Base-by-base conservation (phyloP, 805 yeast genomes). In the Ogataea paraovalis region DNA sequence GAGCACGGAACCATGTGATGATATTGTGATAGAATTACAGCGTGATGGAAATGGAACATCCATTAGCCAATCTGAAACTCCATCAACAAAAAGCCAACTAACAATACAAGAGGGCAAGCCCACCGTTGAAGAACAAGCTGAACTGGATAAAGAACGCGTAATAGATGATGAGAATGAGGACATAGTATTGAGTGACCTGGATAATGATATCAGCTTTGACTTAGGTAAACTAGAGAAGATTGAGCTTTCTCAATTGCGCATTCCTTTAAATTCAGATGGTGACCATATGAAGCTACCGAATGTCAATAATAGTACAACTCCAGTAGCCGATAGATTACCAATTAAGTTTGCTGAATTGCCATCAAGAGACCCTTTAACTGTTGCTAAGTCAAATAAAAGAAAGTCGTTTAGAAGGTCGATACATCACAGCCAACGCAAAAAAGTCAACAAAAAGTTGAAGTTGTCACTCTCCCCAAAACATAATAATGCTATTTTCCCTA, bases 311-410 rank as follows among this genome's bases (percentile, higher is more conserved):
- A 50, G 58, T 40, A 54, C 57, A 1, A 58, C 61, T 13, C 60
- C 64, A 3, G 51, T 48, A 5, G 53, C 54, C 0, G 19, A 54
- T 8, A 53, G 60, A 41, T 62, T 67, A 4, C 66, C 69, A 4
- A 59, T 65, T 9, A 62, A 62, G 40, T 66, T 66, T 54, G 63
- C 63, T 8, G 61, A 62, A 41, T 50, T 66, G 39, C 70, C 70
- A 2, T 57, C 62, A 10, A 57, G 67, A 38, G 65, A 62, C 20
- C 69, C 69, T 2, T 28, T 65, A 22, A 57, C 59, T 4, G 56
- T 61, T n/a, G 40, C 18, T 30, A 61, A 56, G 40, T 51, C 66
- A 2, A 48, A 50, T 4, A 57, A 53, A 18, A 59, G 58, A 43
- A 64, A 61, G 41, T 59, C 66, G 2, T 38, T 53, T 1, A 45